Evolutionary conservation across 2,329 filamentous ascomycete species (phyloP).

Genomic region (Colletotrichum sidae): DNA sequence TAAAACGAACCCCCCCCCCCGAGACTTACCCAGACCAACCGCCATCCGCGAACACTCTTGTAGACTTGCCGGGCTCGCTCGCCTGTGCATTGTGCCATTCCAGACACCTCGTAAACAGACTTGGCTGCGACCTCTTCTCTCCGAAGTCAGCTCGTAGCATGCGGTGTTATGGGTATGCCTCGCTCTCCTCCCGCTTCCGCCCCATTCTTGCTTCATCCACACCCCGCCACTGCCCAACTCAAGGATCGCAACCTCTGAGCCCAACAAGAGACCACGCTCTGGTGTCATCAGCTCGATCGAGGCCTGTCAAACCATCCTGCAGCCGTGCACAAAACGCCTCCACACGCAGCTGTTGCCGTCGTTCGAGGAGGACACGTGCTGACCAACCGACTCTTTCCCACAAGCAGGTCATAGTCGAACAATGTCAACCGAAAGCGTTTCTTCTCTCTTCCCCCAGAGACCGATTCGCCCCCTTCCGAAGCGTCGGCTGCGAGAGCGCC

Average conservation of each 20-base stretch:
- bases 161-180: conserved; percentile 58
- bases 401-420: conserved; percentile 58
- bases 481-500: conserved; percentile 85
- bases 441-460: conserved; percentile 86
- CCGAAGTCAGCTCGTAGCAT: conserved; percentile 39
- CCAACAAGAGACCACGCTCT: too few relatives aligned
- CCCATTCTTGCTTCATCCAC: conserved; percentile 44
- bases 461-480: conserved; percentile 94
- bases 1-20: conserved; percentile 18
- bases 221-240: conserved; percentile 13
- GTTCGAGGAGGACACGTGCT: conserved; percentile 22
- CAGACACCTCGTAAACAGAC: conserved; percentile 24
- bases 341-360: conserved; percentile 11
- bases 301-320: too few relatives aligned
- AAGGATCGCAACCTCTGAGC: not conserved
- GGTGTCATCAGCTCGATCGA: too few relatives aligned
- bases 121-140: conserved; percentile 20
- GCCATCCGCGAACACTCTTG: conserved; percentile 8
- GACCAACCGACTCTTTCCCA: conserved; percentile 30
- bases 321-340: too few relatives aligned
- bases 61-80: not conserved
- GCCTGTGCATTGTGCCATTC: conserved; percentile 6
- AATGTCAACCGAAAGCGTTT: conserved; percentile 81
- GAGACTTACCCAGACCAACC: conserved; percentile 18
- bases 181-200: conserved; percentile 40